Evolutionary conservation across 2,329 filamentous ascomycete genomes (phyloP).

Genomic region (Parasarocladium wereldwijsianum): DNA sequence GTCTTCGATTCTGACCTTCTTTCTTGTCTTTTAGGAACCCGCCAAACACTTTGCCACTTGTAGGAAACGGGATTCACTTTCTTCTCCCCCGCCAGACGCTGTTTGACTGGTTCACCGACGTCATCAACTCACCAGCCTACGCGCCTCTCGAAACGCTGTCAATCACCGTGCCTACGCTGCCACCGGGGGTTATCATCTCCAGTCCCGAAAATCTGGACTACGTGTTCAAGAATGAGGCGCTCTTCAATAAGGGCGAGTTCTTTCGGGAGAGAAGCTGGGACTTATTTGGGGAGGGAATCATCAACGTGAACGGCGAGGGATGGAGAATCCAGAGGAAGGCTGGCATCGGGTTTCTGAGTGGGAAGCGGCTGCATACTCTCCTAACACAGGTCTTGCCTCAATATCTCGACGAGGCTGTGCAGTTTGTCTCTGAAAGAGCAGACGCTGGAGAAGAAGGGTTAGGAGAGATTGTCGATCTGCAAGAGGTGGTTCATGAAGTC

Average conservation of each 20-base stretch:
- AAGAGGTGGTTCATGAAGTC: constrained; percentile 46
- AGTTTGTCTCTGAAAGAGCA: constrained; percentile 6
- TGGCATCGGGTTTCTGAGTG: constrained; percentile 41
- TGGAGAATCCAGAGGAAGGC: constrained; percentile 51
- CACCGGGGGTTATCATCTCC: constrained; percentile 47
- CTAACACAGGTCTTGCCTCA: constrained; percentile 41
- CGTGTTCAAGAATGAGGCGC: constrained; percentile 43
- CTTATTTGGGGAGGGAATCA: constrained; percentile 51
- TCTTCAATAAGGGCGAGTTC: constrained; percentile 48
- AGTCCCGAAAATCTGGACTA: constrained; percentile 47
- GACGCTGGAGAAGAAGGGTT: too few relatives aligned
- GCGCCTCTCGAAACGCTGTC: constrained; percentile 47
- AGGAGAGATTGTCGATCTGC: constrained; percentile 33
- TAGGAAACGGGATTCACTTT: constrained; percentile 48
- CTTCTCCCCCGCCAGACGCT: constrained; percentile 43
- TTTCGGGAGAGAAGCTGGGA: constrained; percentile 46
- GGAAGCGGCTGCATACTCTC: constrained; percentile 38
- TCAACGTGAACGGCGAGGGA: constrained; percentile 49
- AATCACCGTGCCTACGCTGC: constrained; percentile 46
- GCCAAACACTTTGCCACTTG: constrained; percentile 35
- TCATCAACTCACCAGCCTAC: constrained; percentile 35
- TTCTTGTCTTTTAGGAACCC: constrained; percentile 30
- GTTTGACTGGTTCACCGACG: constrained; percentile 47
- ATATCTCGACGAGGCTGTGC: constrained; percentile 27
- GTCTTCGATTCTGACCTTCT: background rate